Conservation (phyloP, 495 filamentous ascomycete species). For the Aspergillus wentii region DNA sequence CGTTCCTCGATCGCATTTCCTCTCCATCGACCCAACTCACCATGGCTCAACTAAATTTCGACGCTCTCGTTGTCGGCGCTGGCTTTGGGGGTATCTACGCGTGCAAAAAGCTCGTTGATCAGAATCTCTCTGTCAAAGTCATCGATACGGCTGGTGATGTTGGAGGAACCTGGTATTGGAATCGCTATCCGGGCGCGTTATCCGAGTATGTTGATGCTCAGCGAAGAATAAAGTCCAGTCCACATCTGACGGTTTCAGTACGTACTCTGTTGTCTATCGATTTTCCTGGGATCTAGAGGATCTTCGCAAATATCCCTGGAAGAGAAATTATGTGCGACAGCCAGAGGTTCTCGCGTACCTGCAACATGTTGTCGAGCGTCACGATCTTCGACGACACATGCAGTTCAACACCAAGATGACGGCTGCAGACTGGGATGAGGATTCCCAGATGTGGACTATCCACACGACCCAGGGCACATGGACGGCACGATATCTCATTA, state of each 20-base stretch:
- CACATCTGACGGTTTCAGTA: no score
- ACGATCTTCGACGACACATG: constrained; percentile 16
- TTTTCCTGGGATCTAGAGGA: constrained; percentile 21
- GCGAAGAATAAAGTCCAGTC: no score
- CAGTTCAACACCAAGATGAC: not conserved
- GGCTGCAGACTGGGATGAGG: not conserved
- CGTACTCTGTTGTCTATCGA: constrained; percentile 14
- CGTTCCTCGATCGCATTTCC: no score
- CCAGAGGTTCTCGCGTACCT: constrained; percentile 22
- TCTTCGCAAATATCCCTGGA: constrained; percentile 14
- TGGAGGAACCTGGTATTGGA: constrained; percentile 46
- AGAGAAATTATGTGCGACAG: constrained; percentile 9
- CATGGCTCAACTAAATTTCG: constrained; percentile 32
- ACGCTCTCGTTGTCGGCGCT: constrained; percentile 49
- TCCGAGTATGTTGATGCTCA: no score
- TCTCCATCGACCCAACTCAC: no score
- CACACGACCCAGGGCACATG: constrained; percentile 9
- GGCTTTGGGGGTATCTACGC: constrained; percentile 42
- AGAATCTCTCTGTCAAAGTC: constrained; percentile 29
- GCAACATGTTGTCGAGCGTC: constrained; percentile 9
- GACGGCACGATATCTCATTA: constrained; percentile 6
- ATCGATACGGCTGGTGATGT: constrained; percentile 41
- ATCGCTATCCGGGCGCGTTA: constrained; percentile 20
- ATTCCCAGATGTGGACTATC: constrained; percentile 4
- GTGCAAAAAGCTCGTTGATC: constrained; percentile 30